phyloP scores from a whole-genome alignment of 441 rosid species.

The Erysimum cheiri region DNA sequence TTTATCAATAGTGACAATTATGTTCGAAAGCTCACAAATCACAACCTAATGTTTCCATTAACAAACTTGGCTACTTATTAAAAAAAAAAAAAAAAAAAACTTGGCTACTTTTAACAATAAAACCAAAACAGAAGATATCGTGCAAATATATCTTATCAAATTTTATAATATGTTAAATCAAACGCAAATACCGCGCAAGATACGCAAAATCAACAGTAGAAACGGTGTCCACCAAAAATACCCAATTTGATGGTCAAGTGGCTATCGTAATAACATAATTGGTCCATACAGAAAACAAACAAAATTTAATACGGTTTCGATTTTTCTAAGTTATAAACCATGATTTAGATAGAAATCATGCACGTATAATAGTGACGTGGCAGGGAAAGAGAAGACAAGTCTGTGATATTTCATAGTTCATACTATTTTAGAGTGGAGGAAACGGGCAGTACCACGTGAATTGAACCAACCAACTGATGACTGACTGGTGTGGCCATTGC shows the following conservation, averaged over 20 bases:
- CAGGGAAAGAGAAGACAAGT: background rate
- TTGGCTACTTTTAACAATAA: background rate
- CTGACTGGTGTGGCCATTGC: slow-evolving; percentile 33
- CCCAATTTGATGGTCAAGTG: slow-evolving; percentile 3
- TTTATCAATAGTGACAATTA: background rate
- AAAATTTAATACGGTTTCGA: slow-evolving; percentile 33
- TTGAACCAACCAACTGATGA: slow-evolving; percentile 43
- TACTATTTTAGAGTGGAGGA: slow-evolving; percentile 14
- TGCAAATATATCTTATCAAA: slow-evolving; percentile 13
- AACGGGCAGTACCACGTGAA: slow-evolving; percentile 38
- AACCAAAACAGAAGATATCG: slow-evolving; percentile 4
- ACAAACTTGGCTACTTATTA: background rate
- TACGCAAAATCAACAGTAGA: slow-evolving; percentile 4
- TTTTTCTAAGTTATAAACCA: slow-evolving; percentile 11
- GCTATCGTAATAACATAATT: slow-evolving; percentile 21
- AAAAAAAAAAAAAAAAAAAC: no score
- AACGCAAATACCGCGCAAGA: slow-evolving; percentile 14
- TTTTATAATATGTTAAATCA: background rate
- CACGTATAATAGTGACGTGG: background rate
- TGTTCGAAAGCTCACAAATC: background rate
- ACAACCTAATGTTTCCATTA: background rate
- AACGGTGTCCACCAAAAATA: slow-evolving; percentile 16
- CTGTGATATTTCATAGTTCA: background rate
- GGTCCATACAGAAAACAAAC: slow-evolving; percentile 29
- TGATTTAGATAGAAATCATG: slow-evolving; percentile 5